A percentile compares a stretch with the other conserved stretches of the same genome.
Conservation (phyloP, 2,329 filamentous ascomycete species). For the Pseudopithomyces chartarum region DNA sequence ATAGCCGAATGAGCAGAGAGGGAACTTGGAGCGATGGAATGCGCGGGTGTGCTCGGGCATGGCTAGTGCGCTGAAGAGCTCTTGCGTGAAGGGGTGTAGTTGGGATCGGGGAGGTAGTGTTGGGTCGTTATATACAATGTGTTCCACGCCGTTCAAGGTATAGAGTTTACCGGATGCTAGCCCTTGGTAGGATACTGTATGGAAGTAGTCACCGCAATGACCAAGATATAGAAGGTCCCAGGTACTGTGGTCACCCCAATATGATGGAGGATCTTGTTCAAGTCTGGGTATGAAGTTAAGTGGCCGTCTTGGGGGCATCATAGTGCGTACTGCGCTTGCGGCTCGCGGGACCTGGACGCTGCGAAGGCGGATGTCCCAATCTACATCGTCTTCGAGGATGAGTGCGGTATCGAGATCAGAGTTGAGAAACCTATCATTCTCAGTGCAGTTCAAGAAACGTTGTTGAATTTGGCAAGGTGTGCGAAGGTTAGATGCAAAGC, state of each 20-base stretch:
- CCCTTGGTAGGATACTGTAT: constrained; percentile 38
- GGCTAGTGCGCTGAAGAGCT: constrained; percentile 41
- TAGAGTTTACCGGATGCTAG: constrained; percentile 28
- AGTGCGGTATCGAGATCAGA: constrained; percentile 49
- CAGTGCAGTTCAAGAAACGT: constrained; percentile 15
- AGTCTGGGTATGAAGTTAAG: constrained; percentile 23
- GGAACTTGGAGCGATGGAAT: constrained; percentile 49
- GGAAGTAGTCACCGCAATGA: constrained; percentile 51
- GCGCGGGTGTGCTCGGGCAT: constrained; percentile 44
- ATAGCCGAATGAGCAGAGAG: constrained; percentile 54
- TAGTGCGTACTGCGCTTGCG: constrained; percentile 45
- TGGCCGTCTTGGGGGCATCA: constrained; percentile 37
- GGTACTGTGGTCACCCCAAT: constrained; percentile 46
- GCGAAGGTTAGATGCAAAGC: constrained; percentile 2
- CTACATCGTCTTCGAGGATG: constrained; percentile 53
- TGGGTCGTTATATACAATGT: constrained; percentile 43
- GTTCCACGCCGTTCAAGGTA: constrained; percentile 39
- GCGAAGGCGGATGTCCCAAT: constrained; percentile 52
- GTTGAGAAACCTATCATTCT: constrained; percentile 45
- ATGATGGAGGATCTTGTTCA: constrained; percentile 35
- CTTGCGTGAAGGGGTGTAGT: constrained; percentile 48
- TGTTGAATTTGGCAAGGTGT: neutral
- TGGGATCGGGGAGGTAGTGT: constrained; percentile 43
- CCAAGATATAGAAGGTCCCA: constrained; percentile 54
- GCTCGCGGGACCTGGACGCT: constrained; percentile 49